phyloP scores from a whole-genome alignment of 805 yeast species.

The Saccharomyces eubayanus region DNA sequence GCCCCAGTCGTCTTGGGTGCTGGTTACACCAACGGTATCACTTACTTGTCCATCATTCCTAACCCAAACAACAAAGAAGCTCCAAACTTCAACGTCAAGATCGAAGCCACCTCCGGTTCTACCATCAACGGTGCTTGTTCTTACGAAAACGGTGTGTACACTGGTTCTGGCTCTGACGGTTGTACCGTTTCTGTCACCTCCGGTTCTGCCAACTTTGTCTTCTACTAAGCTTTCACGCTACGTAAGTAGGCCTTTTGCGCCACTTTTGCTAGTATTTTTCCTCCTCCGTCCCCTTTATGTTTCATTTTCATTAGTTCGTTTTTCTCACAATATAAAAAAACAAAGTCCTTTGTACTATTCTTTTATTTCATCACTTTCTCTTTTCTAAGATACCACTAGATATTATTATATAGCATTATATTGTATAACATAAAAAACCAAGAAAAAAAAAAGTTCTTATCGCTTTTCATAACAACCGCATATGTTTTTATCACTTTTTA shows the following conservation, averaged over 20 bases:
- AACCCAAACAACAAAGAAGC: slow-evolving; percentile 58
- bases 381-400: background rate
- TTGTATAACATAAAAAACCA: background rate
- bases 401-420: background rate
- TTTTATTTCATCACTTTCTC: background rate
- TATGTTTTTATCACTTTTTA: slow-evolving; percentile 7
- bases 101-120: slow-evolving; percentile 59
- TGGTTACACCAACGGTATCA: slow-evolving; percentile 52
- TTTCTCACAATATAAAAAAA: background rate
- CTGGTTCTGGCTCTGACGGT: slow-evolving; percentile 61
- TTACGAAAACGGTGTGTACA: slow-evolving; percentile 70
- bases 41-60: slow-evolving; percentile 67
- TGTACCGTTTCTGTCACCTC: slow-evolving; percentile 64
- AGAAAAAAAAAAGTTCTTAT: slow-evolving; percentile 2
- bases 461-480: background rate
- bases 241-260: background rate
- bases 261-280: background rate
- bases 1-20: slow-evolving; percentile 75
- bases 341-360: background rate
- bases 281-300: slow-evolving; percentile 1
- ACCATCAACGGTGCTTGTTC: slow-evolving; percentile 63
- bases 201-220: slow-evolving; percentile 56
- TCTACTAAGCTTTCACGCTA: slow-evolving; percentile 29
- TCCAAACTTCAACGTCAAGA: slow-evolving; percentile 61
- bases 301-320: slow-evolving; percentile 1